Evolutionary conservation across 169 alveolate species (phyloP), one percentile per base, ranked within the genome.

Genomic region (Plasmodium ovale): DNA sequence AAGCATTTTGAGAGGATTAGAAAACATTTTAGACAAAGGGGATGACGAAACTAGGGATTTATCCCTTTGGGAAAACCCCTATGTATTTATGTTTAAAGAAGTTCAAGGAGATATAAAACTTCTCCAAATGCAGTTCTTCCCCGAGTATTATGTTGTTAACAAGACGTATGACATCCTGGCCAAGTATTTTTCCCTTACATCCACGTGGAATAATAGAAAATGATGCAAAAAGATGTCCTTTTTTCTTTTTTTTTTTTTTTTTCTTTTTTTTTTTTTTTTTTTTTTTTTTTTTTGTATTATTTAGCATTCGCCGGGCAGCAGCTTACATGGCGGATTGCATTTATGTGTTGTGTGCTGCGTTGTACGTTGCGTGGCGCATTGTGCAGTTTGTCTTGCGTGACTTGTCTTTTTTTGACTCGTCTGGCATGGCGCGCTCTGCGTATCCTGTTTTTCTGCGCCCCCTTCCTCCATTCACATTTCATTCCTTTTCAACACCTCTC

Each of bases 41-140:
- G 94, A 74, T 16, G 92, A 89, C 65, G 97, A 94, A 87, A 92
- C 94, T 31, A 87, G 92, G 60, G 87, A 84, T 53, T 85, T 92
- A 67, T 92, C 93, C 10, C 92, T 95, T 62, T 92, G 95, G 70
- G 97, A 94, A 49, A 95, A 95, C 73, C 97, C 97, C 7, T 95
- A 95, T 72, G 96, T 89, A n/a, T 79, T 88, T 58, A 93, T 95
- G 91, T 93, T 95, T 82, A 87, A 87, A 53, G 96, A 94, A 37
- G 96, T 92, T 21, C 94, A 88, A 73, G 95, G 92, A 3, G 77
- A 93, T 37, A 56, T 92, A 60, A 93, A 93, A 90, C 93, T 93
- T 42, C 82, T 93, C 7, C 94, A 92, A 87, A 91, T 93, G 94
- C 94, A 88, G 49, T 93, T 88, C 79, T 93, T 93, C 58, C 96